These are phyloP conservation scores for Auriscalpium orientale DNA, from an alignment of 768 basidiomycete genomes.

Conservation along the genomic window DNA sequence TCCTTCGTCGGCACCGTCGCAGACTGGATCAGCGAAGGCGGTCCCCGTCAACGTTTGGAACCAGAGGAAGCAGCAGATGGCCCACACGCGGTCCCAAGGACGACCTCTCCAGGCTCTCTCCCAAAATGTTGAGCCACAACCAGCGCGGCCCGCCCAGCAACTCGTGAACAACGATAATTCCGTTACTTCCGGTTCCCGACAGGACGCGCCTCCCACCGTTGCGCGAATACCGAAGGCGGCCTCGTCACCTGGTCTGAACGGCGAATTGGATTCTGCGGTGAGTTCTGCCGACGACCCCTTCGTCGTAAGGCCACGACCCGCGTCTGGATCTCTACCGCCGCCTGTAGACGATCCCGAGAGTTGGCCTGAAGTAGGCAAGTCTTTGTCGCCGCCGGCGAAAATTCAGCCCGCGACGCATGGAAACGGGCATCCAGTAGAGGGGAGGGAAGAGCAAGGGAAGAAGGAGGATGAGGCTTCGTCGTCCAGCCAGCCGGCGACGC, in stretches of 20 bases:
- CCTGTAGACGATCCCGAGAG: constrained; percentile 28
- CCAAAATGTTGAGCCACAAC: constrained; percentile 3
- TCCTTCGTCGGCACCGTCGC: constrained; percentile 6
- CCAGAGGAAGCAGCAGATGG: constrained; percentile 35
- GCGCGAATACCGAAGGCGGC: constrained; percentile 1
- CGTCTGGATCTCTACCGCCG: constrained; percentile 22
- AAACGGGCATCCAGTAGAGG: constrained; percentile 9
- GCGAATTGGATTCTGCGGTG: constrained; percentile 1
- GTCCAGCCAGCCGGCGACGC: constrained; percentile 22
- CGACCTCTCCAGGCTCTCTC: constrained; percentile 12
- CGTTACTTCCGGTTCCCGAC: neutral
- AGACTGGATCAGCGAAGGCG: constrained; percentile 10
- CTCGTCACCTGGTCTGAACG: constrained; percentile 2
- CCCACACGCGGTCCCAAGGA: constrained; percentile 20
- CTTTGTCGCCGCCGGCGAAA: constrained; percentile 6
- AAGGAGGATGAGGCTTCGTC: constrained; percentile 15
- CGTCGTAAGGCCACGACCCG: constrained; percentile 33
- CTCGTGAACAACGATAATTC: neutral
- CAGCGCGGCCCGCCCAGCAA: neutral
- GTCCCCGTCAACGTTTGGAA: constrained; percentile 35
- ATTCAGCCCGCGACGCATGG: constrained; percentile 8
- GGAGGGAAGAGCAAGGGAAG: constrained; percentile 15
- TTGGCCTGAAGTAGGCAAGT: constrained; percentile 41
- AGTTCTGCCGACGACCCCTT: constrained; percentile 33
- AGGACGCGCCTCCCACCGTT: neutral